Base-by-base conservation (phyloP, 495 filamentous ascomycete species). In the Penicillium daleae region DNA sequence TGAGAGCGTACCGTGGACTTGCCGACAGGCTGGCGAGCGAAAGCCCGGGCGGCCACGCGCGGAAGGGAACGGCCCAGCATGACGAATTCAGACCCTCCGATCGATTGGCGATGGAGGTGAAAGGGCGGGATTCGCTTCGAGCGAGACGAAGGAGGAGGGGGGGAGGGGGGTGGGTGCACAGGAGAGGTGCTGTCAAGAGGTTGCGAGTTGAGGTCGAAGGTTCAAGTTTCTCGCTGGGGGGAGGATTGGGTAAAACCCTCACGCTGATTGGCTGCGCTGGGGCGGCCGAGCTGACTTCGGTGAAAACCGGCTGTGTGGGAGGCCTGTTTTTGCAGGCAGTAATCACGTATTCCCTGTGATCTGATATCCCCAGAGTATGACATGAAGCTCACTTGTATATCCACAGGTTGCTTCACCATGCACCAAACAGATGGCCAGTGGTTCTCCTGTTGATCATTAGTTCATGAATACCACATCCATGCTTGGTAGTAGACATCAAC, bases 41-140 rank as follows among this genome's bases (percentile, higher is more conserved):
- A 81, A 80, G 87, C 90, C 80, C 90, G 80, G 69, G 87, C 82
- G 84, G 92, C 91, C 85, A 87, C 84, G 74, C 92, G 91, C 82
- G 93, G 80, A 75, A 84, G 85, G 75, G 91, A 90, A 81, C 92
- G 88, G 80, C 90, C 89, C 86, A 96, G 83, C 93, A 97, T 97
- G 79, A 72, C 69, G 59, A 71, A 76, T 68, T 71, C 58, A 68
- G 70, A 75, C 75, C 76, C 76, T 80, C 78, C 75, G 66, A 76
- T 71, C 69, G 65, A 76, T 59, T 58, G 65, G 54, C 71, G 62
- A 67, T 64, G 66, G 69, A 71, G 68, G 70, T 71, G 71, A 70
- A 73, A 57, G 62, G 69, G 71, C 66, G 71, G 55, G 57, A 62
- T 66, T 70, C 68, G 57, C 59, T 54, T 54, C 51, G 62, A 69